Conservation (phyloP, 768 basidiomycete species). For the Suillus subluteus region DNA sequence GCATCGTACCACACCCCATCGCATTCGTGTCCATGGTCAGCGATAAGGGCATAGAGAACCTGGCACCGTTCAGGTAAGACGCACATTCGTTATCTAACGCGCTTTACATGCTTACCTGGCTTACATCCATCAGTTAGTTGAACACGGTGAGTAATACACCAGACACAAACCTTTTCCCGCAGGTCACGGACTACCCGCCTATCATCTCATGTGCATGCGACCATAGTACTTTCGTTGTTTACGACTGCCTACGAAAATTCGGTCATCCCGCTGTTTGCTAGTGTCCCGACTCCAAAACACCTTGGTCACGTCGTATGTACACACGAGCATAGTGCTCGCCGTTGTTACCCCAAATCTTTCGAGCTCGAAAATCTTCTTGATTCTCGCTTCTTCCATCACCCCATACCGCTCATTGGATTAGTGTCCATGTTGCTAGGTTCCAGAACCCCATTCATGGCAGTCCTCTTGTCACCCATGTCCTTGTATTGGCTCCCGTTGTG, state of each 20-base stretch:
- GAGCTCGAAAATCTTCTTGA: conserved; percentile 25
- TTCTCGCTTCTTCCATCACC: conserved; percentile 52
- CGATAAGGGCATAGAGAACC: too few species aligned
- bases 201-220: too few species aligned
- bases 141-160: too few species aligned
- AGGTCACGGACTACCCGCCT: too few species aligned
- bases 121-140: too few species aligned
- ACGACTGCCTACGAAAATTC: conserved; percentile 67
- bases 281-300: conserved; percentile 54
- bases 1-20: too few species aligned
- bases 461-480: conserved; percentile 58
- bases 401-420: conserved; percentile 68
- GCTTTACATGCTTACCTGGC: too few species aligned
- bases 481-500: conserved; percentile 59
- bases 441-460: conserved; percentile 58
- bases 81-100: too few species aligned
- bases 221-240: conserved; percentile 50
- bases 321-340: conserved; percentile 40
- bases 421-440: conserved; percentile 58
- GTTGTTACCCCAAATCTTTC: conserved; percentile 36
- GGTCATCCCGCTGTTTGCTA: conserved; percentile 72
- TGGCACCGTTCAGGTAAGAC: too few species aligned
- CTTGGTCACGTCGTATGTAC: conserved; percentile 46
- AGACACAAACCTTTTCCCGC: too few species aligned
- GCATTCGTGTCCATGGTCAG: too few species aligned